Evolutionary conservation across 345 rosid species (phyloP), one percentile per base, ranked within the genome.

Genomic region (Gossypium herbaceum): DNA sequence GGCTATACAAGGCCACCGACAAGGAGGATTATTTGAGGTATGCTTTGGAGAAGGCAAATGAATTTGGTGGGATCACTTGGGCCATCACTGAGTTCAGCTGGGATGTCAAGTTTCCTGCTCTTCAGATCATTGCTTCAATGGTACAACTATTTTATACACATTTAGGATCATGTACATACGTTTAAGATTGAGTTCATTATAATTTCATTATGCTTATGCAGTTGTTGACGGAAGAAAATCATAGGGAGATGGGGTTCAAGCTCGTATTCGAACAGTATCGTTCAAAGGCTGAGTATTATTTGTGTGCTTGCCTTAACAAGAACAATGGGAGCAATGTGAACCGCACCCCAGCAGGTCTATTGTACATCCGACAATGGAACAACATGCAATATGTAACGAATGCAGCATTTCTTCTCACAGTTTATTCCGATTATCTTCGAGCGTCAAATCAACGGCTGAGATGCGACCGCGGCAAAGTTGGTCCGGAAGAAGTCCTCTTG

Each of bases 1-100:
- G 95, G 95, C 88, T 90, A 7, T 84, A 90, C 84, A 82, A 79
- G 73, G 95, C 92, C 79, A 88, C 92, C 85, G 81, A 80, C 86
- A 78, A 75, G 10, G 81, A 60, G 27, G 54, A 17, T 43, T 88
- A 90, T 69, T 63, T 88, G 77, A 75, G 75, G 48, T 90, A 83
- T 69, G 84, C 68, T 61, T 6, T 86, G 57, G 80, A 84, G 17
- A 87, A 86, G 17, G 93, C 85, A 2, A 59, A 17, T 54, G 58
- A 27, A n/a, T 80, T 87, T 56, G 91, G 92, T 74, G 93, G 91
- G 78, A 80, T 82, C 82, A 84, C 87, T 77, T 90, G 93, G 92
- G 81, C 90, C 79, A 85, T 90, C 9, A 77, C 87, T 12, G 93
- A 90, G 69, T 90, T 90, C 63, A 90, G 95, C 81, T 90, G 95